Evolutionary conservation across 192 early-diverging fungal genomes (phyloP).

Genomic region (Backusella sp.): DNA sequence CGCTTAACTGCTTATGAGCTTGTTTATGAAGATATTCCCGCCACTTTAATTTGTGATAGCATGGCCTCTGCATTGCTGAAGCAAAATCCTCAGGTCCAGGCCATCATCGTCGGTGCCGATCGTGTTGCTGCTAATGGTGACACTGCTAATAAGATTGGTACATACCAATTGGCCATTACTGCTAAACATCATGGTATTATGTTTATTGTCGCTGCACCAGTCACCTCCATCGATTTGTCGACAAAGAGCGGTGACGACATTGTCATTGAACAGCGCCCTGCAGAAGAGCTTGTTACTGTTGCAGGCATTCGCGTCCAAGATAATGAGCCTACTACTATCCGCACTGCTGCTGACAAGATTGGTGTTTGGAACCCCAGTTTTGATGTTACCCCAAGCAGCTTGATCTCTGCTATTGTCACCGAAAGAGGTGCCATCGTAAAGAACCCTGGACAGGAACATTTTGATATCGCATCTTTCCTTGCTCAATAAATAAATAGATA

Average conservation of each 20-base stretch:
- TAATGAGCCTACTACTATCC: constrained; percentile 47
- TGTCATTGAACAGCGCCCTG: constrained; percentile 81
- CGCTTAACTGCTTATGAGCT: constrained; percentile 95
- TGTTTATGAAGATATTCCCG: constrained; percentile 86
- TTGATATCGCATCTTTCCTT: constrained; percentile 53
- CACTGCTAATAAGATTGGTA: constrained; percentile 98
- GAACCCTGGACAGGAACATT: constrained; percentile 41
- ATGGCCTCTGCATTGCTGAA: constrained; percentile 85
- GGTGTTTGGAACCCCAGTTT: constrained; percentile 97
- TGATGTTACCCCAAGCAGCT: constrained; percentile 85
- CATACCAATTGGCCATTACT: constrained; percentile 94
- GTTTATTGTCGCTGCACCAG: constrained; percentile 97
- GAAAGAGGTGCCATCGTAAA: constrained; percentile 81
- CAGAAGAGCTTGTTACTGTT: constrained; percentile 70
- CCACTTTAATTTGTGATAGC: constrained; percentile 88
- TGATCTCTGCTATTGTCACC: constrained; percentile 92
- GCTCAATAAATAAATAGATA: neutral
- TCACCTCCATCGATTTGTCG: constrained; percentile 85
- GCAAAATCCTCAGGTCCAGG: constrained; percentile 59
- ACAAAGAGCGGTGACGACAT: constrained; percentile 71
- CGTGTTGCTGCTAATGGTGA: constrained; percentile 96
- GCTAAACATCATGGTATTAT: constrained; percentile 79
- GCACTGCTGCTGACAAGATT: constrained; percentile 81
- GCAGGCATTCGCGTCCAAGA: constrained; percentile 52
- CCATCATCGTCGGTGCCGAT: constrained; percentile 96